These are phyloP conservation scores for Claviceps pusilla DNA, from an alignment of 2,329 filamentous ascomycete species.

Conservation along the genomic window DNA sequence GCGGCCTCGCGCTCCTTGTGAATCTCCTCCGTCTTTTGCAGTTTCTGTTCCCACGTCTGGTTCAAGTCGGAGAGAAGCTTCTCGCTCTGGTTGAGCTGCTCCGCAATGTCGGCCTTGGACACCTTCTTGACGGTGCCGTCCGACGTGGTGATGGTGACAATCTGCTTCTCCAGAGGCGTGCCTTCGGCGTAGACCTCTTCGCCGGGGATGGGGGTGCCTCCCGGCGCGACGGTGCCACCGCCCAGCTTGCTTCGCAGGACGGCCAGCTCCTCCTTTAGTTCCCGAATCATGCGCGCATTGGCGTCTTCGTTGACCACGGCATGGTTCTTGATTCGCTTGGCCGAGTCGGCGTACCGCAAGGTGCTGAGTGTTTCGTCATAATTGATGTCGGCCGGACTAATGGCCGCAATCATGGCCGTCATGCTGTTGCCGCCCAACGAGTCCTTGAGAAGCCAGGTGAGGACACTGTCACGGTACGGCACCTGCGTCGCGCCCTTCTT, in stretches of 20 bases:
- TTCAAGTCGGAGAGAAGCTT: constrained; percentile 93
- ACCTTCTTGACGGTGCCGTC: constrained; percentile 88
- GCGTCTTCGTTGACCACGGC: constrained; percentile 98
- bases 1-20: constrained; percentile 94
- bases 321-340: constrained; percentile 99
- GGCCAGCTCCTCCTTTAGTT: constrained; percentile 86
- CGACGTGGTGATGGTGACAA: constrained; percentile 78
- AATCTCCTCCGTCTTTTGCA: constrained; percentile 88
- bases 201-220: constrained; percentile 35
- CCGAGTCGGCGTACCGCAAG: constrained; percentile 88
- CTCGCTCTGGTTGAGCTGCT: constrained; percentile 90
- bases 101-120: constrained; percentile 93
- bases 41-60: constrained; percentile 96
- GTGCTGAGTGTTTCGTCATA: constrained; percentile 96
- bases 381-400: constrained; percentile 96
- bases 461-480: constrained; percentile 88
- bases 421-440: constrained; percentile 96
- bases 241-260: constrained; percentile 76
- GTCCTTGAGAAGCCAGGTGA: constrained; percentile 95
- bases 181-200: constrained; percentile 85
- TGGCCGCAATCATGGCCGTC: constrained; percentile 99
- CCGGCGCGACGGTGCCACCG: constrained; percentile 32
- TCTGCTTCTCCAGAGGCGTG: constrained; percentile 86
- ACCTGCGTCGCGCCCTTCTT: constrained; percentile 63
- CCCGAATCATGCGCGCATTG: constrained; percentile 95